A percentile compares a stretch with the other conserved stretches of the same genome.
Evolutionary conservation across 2,329 filamentous ascomycete species (phyloP).

Genomic region (Neopestalotiopsis sp.): DNA sequence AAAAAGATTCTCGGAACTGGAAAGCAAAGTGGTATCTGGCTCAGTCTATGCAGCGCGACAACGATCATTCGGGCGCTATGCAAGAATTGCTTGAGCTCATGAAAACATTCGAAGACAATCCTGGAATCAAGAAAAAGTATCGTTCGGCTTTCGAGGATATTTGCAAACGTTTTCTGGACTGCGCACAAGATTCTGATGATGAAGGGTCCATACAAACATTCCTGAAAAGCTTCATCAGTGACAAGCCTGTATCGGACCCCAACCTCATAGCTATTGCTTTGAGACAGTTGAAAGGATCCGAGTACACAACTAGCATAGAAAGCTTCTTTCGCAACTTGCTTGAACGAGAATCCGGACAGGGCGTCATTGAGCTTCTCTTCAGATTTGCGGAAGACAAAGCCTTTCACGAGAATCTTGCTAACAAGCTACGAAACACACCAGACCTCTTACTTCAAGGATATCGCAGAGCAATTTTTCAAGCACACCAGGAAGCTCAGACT

Average conservation of each 20-base stretch:
- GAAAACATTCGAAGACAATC: background rate
- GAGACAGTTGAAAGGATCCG: background rate
- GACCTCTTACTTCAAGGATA: background rate
- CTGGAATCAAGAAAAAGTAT: background rate
- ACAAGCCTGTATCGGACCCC: background rate
- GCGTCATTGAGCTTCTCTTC: background rate
- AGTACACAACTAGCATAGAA: background rate
- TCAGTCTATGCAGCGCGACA: background rate
- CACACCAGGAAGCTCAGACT: background rate
- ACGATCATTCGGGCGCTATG: background rate
- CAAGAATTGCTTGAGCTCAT: background rate
- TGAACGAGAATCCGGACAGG: background rate
- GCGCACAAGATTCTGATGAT: background rate
- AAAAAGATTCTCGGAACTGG: background rate
- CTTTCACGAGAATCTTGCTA: background rate
- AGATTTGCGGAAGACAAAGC: background rate
- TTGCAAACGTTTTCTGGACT: background rate
- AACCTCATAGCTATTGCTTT: background rate
- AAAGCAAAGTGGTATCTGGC: conserved; percentile 2
- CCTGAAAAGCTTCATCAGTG: background rate
- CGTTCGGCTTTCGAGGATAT: background rate
- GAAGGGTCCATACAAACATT: background rate
- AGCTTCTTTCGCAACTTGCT: background rate
- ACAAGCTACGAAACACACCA: background rate
- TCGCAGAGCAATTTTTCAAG: background rate